Percentiles rank a stretch among this genome's conserved stretches.
These are phyloP conservation scores for Penicillium pulvis DNA, from an alignment of 495 filamentous ascomycete species.

Conservation along the genomic window DNA sequence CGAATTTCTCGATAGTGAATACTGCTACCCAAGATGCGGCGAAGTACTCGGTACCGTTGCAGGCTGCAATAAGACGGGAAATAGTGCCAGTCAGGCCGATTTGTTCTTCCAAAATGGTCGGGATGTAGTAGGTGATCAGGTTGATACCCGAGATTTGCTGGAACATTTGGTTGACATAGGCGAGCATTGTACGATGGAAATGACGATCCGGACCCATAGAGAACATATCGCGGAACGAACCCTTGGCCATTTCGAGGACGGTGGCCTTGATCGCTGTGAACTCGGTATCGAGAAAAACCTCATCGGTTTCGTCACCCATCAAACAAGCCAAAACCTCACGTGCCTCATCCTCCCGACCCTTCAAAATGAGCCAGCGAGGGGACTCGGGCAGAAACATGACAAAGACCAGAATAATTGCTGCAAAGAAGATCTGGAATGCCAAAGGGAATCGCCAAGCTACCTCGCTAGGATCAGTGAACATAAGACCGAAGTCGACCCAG, in stretches of 20 bases:
- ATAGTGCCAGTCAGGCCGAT: conserved; percentile 56
- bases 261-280: conserved; percentile 75
- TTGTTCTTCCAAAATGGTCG: conserved; percentile 62
- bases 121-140: conserved; percentile 72
- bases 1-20: conserved; percentile 68
- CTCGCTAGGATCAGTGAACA: conserved; percentile 62
- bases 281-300: conserved; percentile 60
- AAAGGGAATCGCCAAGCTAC: conserved; percentile 77
- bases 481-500: conserved; percentile 74
- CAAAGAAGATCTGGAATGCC: conserved; percentile 72
- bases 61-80: conserved; percentile 68
- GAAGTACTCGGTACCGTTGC: conserved; percentile 76
- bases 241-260: conserved; percentile 69
- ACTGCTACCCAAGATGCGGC: conserved; percentile 71
- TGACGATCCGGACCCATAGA: conserved; percentile 72
- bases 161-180: conserved; percentile 77
- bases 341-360: conserved; percentile 67
- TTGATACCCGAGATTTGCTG: conserved; percentile 80
- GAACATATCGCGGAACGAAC: conserved; percentile 68
- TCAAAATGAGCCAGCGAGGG: conserved; percentile 73
- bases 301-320: conserved; percentile 53
- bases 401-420: conserved; percentile 58
- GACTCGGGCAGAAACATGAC: conserved; percentile 71
- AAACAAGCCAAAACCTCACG: conserved; percentile 63
- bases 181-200: conserved; percentile 70